Percentiles rank a stretch among this genome's conserved stretches.
These are phyloP conservation scores for Mucor velutinosus DNA, from an alignment of 371 early-diverging fungal species.

Conservation along the genomic window DNA sequence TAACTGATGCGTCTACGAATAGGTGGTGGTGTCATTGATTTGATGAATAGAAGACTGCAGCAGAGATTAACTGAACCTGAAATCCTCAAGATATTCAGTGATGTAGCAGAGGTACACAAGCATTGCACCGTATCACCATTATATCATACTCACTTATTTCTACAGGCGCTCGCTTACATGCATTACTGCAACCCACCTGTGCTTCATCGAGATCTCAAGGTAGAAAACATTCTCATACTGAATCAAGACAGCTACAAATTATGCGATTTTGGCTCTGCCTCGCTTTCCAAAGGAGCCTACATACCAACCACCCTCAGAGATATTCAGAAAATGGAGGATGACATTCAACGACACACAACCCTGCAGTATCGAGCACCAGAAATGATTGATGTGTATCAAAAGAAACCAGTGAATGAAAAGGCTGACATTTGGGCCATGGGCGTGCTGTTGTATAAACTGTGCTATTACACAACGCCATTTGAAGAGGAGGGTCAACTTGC, in stretches of 20 bases:
- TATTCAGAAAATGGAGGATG: constrained; percentile 82
- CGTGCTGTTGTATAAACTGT: constrained; percentile 86
- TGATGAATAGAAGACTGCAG: constrained; percentile 80
- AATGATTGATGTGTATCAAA: constrained; percentile 87
- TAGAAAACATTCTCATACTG: constrained; percentile 68
- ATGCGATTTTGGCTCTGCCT: constrained; percentile 94
- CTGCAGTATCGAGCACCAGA: constrained; percentile 94
- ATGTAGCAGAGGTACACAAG: constrained; percentile 70
- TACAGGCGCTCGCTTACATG: constrained; percentile 86
- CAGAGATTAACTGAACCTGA: constrained; percentile 78
- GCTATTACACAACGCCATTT: constrained; percentile 90
- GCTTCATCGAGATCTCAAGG: constrained; percentile 88
- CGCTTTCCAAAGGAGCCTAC: constrained; percentile 60
- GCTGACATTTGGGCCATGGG: constrained; percentile 88
- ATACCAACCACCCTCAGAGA: constrained; percentile 64
- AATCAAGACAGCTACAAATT: constrained; percentile 74
- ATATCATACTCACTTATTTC: neutral
- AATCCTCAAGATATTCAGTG: constrained; percentile 83
- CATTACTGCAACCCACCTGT: constrained; percentile 79
- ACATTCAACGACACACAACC: constrained; percentile 86
- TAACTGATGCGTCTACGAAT: neutral
- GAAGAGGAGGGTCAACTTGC: constrained; percentile 88
- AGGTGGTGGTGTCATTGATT: constrained; percentile 82
- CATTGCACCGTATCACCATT: too few species aligned
- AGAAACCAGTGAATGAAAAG: constrained; percentile 81